phyloP scores from a whole-genome alignment of 768 basidiomycete species.

The Butyriboletus loyo region DNA sequence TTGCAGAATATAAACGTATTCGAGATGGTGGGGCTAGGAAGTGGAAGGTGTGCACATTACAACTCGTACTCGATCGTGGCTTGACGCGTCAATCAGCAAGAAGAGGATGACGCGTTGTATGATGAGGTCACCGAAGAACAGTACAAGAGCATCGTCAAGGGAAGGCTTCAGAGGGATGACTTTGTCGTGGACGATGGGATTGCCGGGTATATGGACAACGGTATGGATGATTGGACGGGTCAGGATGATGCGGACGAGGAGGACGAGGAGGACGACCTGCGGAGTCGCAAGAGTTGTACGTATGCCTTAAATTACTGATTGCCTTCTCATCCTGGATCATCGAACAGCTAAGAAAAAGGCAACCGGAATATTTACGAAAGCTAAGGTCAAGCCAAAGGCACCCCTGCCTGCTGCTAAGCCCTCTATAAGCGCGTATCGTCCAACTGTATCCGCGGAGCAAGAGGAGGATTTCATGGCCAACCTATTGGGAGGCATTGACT shows the following conservation, averaged over 20 bases:
- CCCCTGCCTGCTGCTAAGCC: slow-evolving; percentile 51
- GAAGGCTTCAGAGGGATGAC: slow-evolving; percentile 81
- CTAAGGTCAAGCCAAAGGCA: slow-evolving; percentile 41
- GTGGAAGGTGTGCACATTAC: slow-evolving; percentile 47
- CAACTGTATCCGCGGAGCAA: slow-evolving; percentile 68
- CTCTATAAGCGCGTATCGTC: slow-evolving; percentile 78
- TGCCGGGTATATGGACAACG: slow-evolving; percentile 91
- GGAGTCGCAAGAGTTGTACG: slow-evolving; percentile 42
- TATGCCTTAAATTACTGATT: neutral
- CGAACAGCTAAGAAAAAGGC: slow-evolving; percentile 29
- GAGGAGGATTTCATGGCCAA: slow-evolving; percentile 89
- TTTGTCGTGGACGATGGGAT: slow-evolving; percentile 95
- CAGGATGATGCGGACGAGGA: slow-evolving; percentile 54
- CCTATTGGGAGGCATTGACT: slow-evolving; percentile 72
- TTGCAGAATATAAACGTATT: slow-evolving; percentile 59
- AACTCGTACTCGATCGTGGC: neutral
- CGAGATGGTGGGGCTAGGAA: slow-evolving; percentile 57
- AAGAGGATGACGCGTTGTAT: slow-evolving; percentile 70
- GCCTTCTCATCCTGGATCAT: slow-evolving; percentile 6
- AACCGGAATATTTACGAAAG: slow-evolving; percentile 25
- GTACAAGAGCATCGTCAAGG: slow-evolving; percentile 81
- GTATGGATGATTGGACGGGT: slow-evolving; percentile 90
- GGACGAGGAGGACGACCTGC: slow-evolving; percentile 37
- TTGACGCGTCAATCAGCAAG: slow-evolving; percentile 35
- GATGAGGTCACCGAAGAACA: slow-evolving; percentile 90